Base-by-base conservation (phyloP, 352 stramenopile genomes). In the Phytophthora pseudosyringae region DNA sequence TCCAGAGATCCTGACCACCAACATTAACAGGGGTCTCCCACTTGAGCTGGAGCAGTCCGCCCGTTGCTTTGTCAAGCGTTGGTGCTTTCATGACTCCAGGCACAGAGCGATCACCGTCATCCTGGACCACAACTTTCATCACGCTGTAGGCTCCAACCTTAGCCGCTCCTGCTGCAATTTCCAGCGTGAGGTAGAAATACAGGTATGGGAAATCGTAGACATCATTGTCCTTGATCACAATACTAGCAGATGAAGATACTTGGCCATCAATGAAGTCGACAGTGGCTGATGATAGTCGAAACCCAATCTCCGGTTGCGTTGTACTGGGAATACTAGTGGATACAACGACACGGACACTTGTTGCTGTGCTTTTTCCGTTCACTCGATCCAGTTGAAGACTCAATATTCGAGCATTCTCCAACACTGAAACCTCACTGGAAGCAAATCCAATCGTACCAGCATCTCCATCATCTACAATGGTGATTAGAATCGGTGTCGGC, bases 391-490 rank as follows among this genome's bases (percentile, higher is more conserved):
- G 29, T 8, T 44, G 57, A 13, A 91, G 55, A 3, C 38, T 49
- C 3, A 88, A 4, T 0, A 59, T 46, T 1, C 50, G 47, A 1
- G 44, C 58, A 15, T 65, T 71, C 50, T 91, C 82, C 8, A 45
- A 18, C 1, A 83, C 66, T 0, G 15, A 56, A 1, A 78, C 18
- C 1, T 65, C 46, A 1, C 31, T 35, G 4, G 41, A 36, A 4
- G 26, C 59, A 67, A 91, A 91, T 4, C 71, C 71, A 32, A 91
- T 76, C 43, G 29, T 63, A 3, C 82, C 82, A 21, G 77, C 80
- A 44, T 91, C 82, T 0, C 78, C 82, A 18, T 89, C 82, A 45
- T 91, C 82, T 1, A 48, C 7, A 43, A 91, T 84, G 3, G 59
- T 71, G 9, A 88, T 65, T 13, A 54, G 65, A 5, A 57, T 51